Conservation (phyloP, 345 rosid genomes). For the Salix udensis region DNA sequence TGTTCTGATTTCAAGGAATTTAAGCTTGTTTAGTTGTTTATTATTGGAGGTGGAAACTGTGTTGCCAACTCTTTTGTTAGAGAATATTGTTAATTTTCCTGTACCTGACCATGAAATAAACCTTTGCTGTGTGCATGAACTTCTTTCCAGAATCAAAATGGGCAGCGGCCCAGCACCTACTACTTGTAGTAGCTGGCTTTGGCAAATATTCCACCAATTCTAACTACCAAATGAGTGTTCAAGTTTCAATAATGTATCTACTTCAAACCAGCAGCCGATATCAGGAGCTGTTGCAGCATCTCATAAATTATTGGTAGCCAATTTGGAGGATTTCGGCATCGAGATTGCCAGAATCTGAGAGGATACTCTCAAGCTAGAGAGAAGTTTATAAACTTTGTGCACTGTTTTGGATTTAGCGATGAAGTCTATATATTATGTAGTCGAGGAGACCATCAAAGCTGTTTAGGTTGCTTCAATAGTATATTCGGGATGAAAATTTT, state of each 20-base stretch:
- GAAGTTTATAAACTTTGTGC: not conserved
- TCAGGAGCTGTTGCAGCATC: not conserved
- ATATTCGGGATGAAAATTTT: not conserved
- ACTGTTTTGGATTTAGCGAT: not conserved
- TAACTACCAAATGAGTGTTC: slow-evolving; percentile 6
- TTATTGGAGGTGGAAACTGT: not conserved
- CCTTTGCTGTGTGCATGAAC: not conserved
- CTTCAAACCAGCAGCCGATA: not conserved
- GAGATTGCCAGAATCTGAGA: not conserved
- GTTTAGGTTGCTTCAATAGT: not conserved
- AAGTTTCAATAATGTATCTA: not conserved
- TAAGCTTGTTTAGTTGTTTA: not conserved
- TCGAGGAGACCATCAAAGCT: not conserved
- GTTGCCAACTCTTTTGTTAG: not conserved
- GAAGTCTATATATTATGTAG: not conserved
- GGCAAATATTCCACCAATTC: slow-evolving; percentile 10
- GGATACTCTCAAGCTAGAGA: not conserved
- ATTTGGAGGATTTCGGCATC: not conserved
- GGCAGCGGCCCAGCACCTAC: slow-evolving; percentile 26
- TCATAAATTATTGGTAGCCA: not conserved
- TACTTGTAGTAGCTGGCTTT: slow-evolving; percentile 19
- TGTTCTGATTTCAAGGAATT: not conserved
- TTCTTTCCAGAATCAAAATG: not conserved
- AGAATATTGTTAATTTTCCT: not conserved
- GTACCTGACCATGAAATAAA: not conserved